Evolutionary conservation across 2,329 filamentous ascomycete species (phyloP), one percentile per base, ranked within the genome.

Genomic region (Atkinsonella texensis): DNA sequence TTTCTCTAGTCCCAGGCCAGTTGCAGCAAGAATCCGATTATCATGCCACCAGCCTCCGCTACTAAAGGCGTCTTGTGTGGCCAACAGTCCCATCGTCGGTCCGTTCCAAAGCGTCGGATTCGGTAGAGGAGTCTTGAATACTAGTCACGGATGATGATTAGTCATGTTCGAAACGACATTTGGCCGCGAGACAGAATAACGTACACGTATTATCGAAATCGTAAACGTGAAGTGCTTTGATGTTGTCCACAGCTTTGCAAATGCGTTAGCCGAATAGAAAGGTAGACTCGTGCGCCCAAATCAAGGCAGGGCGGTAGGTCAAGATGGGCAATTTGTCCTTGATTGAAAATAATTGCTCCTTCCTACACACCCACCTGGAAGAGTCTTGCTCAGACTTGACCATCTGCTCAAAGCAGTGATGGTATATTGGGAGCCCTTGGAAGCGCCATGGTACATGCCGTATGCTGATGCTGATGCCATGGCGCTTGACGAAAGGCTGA

Each of bases 1-100:
- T 52, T 79, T 80, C 49, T 88, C 87, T 6, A 84, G 65, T 15
- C 93, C 93, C 52, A 89, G 79, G 49, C 93, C 93, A 1, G 89
- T 95, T 2, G 90, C 84, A 11, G 85, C 81, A 23, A 98, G 81
- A 55, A 98, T 90, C 56, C 81, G 81, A 43, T 81, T 79, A 63
- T 97, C 90, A 68, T 98, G 93, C 93, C 93, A 98, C 93, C 93
- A 98, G 56, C 91, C 89, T 57, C 90, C 91, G 58, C 85, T 86
- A 55, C 82, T 72, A 59, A 97, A 87, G 49, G 79, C 75, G 57
- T 94, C 86, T 57, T 86, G 83, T 46, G 76, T 83, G 54, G 86
- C 82, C 11, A 98, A 74, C 54, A 83, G 77, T 46, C 89, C 88
- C 48, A 95, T 81, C 0, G 89, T 91, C 33, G 76, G 74, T 1